Conservation (phyloP, 2,329 filamentous ascomycete genomes). For the Pyricularia grisea region DNA sequence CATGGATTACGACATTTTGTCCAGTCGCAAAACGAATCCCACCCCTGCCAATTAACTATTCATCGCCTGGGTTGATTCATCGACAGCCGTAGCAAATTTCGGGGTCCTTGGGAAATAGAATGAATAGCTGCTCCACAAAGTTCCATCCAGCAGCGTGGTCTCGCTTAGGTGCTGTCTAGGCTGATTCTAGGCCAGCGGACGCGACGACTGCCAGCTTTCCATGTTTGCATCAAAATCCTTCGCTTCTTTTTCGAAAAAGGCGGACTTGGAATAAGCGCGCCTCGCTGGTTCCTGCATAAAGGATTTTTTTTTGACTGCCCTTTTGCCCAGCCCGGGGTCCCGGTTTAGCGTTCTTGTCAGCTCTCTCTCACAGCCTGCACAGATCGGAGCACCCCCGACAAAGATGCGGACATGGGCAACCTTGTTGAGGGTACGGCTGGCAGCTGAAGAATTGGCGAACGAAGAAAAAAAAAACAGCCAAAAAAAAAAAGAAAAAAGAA, state of each 20-base stretch:
- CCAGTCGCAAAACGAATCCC: background rate
- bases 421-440: background rate
- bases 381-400: background rate
- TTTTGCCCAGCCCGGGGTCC: background rate
- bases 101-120: background rate
- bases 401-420: background rate
- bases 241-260: background rate
- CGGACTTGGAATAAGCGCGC: background rate
- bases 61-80: background rate
- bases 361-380: background rate
- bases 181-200: background rate
- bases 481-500: background rate
- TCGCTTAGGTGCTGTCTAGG: background rate
- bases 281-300: background rate
- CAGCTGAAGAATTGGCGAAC: background rate
- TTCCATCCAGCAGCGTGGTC: background rate
- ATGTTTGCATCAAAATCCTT: background rate
- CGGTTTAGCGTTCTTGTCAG: background rate
- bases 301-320: background rate
- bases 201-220: background rate
- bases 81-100: background rate
- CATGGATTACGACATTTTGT: background rate
- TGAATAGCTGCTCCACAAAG: background rate
- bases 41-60: background rate
- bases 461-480: background rate